Evolutionary conservation across 495 filamentous ascomycete genomes (phyloP).

Genomic region (Annulohypoxylon maeteangense): DNA sequence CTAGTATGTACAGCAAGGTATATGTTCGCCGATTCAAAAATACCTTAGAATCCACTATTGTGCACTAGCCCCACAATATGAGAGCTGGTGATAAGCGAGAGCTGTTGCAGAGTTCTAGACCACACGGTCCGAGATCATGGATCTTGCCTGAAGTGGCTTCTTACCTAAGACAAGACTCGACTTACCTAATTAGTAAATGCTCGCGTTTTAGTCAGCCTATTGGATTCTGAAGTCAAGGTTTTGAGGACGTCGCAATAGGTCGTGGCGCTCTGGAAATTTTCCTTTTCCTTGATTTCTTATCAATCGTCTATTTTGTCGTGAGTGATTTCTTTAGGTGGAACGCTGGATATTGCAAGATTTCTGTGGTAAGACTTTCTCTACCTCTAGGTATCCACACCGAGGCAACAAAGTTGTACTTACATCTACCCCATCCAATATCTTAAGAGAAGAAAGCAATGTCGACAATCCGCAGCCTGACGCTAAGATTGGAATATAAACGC

Average conservation of each 20-base stretch:
- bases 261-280: not conserved
- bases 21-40: too few relatives aligned
- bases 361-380: not conserved
- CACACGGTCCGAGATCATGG: not conserved
- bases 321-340: not conserved
- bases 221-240: not conserved
- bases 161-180: conserved; percentile 2
- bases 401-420: not conserved
- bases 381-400: not conserved
- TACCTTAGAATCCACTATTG: not conserved
- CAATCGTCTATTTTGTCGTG: not conserved
- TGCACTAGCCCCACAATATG: not conserved
- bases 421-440: not conserved
- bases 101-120: not conserved
- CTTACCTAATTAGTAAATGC: not conserved
- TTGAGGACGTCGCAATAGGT: not conserved
- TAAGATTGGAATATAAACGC: not conserved
- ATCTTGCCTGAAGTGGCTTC: not conserved
- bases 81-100: not conserved
- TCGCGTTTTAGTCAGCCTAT: not conserved
- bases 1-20: not conserved
- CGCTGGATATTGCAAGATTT: not conserved
- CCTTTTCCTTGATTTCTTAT: not conserved
- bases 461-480: not conserved
- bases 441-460: not conserved